Evolutionary conservation across 2,329 filamentous ascomycete genomes (phyloP), one percentile per base, ranked within the genome.

Genomic region (Neopestalotiopsis clavispora): DNA sequence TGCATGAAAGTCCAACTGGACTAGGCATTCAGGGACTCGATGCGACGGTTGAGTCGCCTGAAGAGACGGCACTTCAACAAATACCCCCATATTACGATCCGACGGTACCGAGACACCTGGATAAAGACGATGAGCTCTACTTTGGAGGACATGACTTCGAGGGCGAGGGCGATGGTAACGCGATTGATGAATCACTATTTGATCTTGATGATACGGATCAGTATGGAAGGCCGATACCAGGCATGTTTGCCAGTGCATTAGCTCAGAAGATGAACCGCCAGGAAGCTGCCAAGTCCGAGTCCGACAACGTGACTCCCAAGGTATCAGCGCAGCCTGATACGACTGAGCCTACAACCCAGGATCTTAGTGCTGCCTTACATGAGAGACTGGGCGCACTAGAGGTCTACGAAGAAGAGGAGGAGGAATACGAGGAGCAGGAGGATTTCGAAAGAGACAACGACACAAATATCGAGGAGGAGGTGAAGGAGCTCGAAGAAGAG

Each of bases 151-250:
- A 87, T 63, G 85, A 84, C 68, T 79, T 88, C 7, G 83, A 84
- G 64, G 81, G 84, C 3, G 83, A 86, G 69, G 84, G 84, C 20
- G 87, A 91, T 34, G 84, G 84, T 1, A 81, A 83, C 0, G 83
- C 86, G 1, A 93, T 94, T 76, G 91, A 94, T 70, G 92, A 94
- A 76, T 91, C 90, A 5, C 85, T 93, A 14, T 94, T 94, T 75
- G 92, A 94, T 72, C 84, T 89, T 40, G 84, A 91, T 65, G 89
- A 91, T 74, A 89, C 89, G 14, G 86, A 91, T 77, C 78, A 85
- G 71, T 91, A 87, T 74, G 89, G 89, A 17, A 83, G 89, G 28
- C 89, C 87, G 1, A 85, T 89, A 52, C 87, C 87, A 0, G 87
- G 87, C 4, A 84, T 85, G 0, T 90, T 90, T 77, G 86, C 86